These are phyloP conservation scores for Populus euphratica DNA, from an alignment of 345 rosid genomes.

Conservation along the genomic window DNA sequence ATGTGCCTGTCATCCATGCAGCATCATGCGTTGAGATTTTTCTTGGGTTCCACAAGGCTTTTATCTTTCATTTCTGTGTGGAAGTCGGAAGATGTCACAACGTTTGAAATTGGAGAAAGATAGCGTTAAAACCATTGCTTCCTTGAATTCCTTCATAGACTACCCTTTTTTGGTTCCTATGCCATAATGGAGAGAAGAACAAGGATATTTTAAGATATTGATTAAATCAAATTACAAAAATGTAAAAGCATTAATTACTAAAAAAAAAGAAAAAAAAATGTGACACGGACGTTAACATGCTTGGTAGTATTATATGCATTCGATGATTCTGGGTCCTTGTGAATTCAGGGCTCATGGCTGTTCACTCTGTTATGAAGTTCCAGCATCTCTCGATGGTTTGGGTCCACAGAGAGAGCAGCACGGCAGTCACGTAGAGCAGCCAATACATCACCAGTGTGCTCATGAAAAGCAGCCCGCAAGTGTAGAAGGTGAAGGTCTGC, in stretches of 20 bases:
- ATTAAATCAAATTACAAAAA: conserved; percentile 16
- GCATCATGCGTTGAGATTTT: neutral
- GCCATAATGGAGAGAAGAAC: neutral
- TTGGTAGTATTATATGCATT: conserved; percentile 12
- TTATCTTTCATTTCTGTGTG: neutral
- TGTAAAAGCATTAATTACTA: neutral
- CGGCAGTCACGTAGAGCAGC: conserved; percentile 84
- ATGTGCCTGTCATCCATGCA: neutral
- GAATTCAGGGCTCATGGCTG: conserved; percentile 76
- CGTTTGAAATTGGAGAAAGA: neutral
- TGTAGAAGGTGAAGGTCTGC: conserved; percentile 94
- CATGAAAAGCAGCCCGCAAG: conserved; percentile 88
- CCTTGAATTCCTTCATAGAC: too few species aligned
- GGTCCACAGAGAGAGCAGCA: conserved; percentile 93
- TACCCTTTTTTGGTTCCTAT: neutral
- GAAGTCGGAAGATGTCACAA: neutral
- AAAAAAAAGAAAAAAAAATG: neutral
- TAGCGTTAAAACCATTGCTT: neutral
- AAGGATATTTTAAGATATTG: conserved; percentile 7
- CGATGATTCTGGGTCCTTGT: neutral
- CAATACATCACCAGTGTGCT: conserved; percentile 63
- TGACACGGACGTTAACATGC: conserved; percentile 17
- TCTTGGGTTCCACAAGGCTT: neutral
- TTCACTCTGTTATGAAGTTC: conserved; percentile 89
- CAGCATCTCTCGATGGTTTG: conserved; percentile 86